These are phyloP conservation scores for Botrytis fabae DNA, from an alignment of 2,329 filamentous ascomycete species.

Conservation along the genomic window DNA sequence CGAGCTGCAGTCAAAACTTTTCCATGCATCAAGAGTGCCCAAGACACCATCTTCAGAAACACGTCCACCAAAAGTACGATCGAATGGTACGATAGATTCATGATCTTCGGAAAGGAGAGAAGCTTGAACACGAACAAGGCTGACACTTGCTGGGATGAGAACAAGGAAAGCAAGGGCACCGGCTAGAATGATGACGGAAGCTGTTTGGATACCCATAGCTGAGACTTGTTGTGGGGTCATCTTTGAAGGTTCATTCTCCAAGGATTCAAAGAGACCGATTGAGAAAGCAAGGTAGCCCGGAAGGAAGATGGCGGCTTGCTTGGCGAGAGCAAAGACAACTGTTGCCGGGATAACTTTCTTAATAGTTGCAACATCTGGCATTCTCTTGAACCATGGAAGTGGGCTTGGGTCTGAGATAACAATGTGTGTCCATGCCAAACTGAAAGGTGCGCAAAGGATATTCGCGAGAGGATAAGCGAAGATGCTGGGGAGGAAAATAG, in stretches of 20 bases:
- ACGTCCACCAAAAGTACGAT: slow-evolving; percentile 79
- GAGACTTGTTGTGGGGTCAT: slow-evolving; percentile 36
- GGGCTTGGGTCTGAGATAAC: slow-evolving; percentile 71
- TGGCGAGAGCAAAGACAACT: slow-evolving; percentile 59
- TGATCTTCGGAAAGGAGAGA: slow-evolving; percentile 80
- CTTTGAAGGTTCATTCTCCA: slow-evolving; percentile 39
- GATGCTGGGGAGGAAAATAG: slow-evolving; percentile 44
- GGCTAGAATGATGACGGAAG: slow-evolving; percentile 49
- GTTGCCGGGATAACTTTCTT: slow-evolving; percentile 69
- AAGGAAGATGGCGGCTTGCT: slow-evolving; percentile 51
- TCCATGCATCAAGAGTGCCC: slow-evolving; percentile 75
- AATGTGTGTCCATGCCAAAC: slow-evolving; percentile 81
- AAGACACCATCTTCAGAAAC: slow-evolving; percentile 71
- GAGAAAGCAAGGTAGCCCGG: slow-evolving; percentile 47
- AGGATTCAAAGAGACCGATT: slow-evolving; percentile 39
- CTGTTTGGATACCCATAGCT: slow-evolving; percentile 47
- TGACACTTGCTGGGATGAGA: slow-evolving; percentile 73
- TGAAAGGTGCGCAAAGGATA: slow-evolving; percentile 65
- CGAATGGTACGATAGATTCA: slow-evolving; percentile 85
- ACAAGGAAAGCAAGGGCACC: slow-evolving; percentile 60
- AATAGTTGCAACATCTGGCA: slow-evolving; percentile 66
- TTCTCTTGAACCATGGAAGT: slow-evolving; percentile 61
- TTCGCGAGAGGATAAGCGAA: slow-evolving; percentile 58
- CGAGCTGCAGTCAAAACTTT: slow-evolving; percentile 70
- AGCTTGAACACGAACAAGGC: slow-evolving; percentile 81